Conservation (phyloP, 192 early-diverging fungal genomes). For the Coemansia biformis region DNA sequence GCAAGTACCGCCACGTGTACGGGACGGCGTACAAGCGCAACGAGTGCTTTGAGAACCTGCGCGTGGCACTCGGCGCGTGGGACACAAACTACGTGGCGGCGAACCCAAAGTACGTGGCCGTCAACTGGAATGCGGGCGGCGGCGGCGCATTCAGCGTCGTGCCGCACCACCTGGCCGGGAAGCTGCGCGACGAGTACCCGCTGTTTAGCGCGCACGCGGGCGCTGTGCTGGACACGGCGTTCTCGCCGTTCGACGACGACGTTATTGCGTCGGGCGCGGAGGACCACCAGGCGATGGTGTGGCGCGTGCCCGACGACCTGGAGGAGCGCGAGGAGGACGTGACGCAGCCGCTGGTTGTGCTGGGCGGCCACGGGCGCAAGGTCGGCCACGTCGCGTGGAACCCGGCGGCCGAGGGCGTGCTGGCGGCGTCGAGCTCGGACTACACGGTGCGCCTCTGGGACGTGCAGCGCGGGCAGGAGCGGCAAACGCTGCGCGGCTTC, state of each 20-base stretch:
- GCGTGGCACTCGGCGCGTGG: constrained; percentile 86
- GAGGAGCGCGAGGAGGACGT: constrained; percentile 65
- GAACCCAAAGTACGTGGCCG: constrained; percentile 79
- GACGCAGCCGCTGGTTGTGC: constrained; percentile 69
- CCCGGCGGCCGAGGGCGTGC: constrained; percentile 89
- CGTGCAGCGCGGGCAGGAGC: constrained; percentile 73
- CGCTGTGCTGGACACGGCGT: constrained; percentile 95
- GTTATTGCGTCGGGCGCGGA: constrained; percentile 85
- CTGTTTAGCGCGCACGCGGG: constrained; percentile 90
- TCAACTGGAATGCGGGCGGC: constrained; percentile 78
- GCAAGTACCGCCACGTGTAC: constrained; percentile 92
- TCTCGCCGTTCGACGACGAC: constrained; percentile 97
- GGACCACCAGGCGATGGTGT: constrained; percentile 89
- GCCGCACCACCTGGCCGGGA: constrained; percentile 63
- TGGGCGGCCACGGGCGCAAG: constrained; percentile 84
- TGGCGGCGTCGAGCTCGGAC: constrained; percentile 85
- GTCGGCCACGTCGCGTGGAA: constrained; percentile 99
- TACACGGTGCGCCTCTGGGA: constrained; percentile 92
- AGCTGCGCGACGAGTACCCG: constrained; percentile 81
- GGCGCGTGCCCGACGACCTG: constrained; percentile 83
- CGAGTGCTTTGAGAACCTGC: constrained; percentile 88
- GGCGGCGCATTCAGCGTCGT: constrained; percentile 98
- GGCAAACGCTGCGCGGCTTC: constrained; percentile 76
- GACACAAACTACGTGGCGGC: constrained; percentile 95
- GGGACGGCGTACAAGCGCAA: constrained; percentile 87